Evolutionary conservation across 2,329 filamentous ascomycete species (phyloP), one percentile per base, ranked within the genome.

Genomic region (Orbilia brochopaga): DNA sequence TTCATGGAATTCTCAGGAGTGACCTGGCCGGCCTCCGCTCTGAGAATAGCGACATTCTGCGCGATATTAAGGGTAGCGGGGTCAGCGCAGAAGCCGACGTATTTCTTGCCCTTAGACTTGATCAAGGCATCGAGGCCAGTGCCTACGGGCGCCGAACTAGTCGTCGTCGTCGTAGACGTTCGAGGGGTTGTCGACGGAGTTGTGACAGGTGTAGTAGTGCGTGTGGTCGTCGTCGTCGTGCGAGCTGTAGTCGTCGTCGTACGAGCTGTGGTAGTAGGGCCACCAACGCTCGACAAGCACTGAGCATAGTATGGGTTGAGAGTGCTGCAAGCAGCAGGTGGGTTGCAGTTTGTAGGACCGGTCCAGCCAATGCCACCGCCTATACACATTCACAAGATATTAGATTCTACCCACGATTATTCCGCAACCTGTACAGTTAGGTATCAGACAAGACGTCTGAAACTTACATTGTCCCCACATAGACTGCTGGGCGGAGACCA

Each of bases 1-100:
- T 90, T 89, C 84, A 88, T 87, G 77, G 82, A 85, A 81, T 90
- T 89, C 81, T 90, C 88, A 1, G 85, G 83, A 0, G 87, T 88
- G 21, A 90, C 81, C 77, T 86, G 84, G 19, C 87, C 86, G 73
- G 89, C 89, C 78, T 88, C 81, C 59, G 81, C 80, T 73, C 83
- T 82, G 78, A 89, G 85, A 76, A 88, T 82, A 66, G 82, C 81
- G n/a, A 82, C 82, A 67, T 83, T 85, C 74, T 82, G 80, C 61
- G 80, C 81, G 8, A 80, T 77, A 35, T 77, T 80, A 2, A 89
- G 82, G 10, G 80, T 82, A 72, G 80, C 80, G 76, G 84, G 81
- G 76, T 89, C 87, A 1, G 84, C 81, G 61, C 81, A 82, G 13
- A 83, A 83, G 74, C 88, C 88, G 62, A 84, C 85, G 79, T 89